Percentiles rank a stretch among this genome's conserved stretches.
phyloP scores from a whole-genome alignment of 2,329 filamentous ascomycete genomes.

The Aspergillus aculeatinus region DNA sequence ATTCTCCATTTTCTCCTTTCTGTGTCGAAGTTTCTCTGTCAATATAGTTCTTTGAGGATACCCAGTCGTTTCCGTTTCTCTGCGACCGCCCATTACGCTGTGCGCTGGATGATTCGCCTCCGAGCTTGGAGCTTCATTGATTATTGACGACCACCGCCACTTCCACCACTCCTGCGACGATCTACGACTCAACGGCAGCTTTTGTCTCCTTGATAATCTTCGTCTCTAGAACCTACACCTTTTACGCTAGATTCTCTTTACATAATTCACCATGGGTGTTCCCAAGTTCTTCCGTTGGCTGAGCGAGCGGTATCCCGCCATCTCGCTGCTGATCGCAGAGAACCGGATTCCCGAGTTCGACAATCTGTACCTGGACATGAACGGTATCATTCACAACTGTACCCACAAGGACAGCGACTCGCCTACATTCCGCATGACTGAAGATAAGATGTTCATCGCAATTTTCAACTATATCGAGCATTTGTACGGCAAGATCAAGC shows the following conservation, averaged over 20 bases:
- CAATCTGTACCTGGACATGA: slow-evolving; percentile 87
- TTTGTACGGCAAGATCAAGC: slow-evolving; percentile 97
- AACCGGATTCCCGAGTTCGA: slow-evolving; percentile 99
- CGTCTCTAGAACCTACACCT: background rate
- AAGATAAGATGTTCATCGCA: slow-evolving; percentile 99
- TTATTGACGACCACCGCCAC: slow-evolving; percentile 26
- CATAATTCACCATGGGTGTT: slow-evolving; percentile 60
- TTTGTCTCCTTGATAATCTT: slow-evolving; percentile 6
- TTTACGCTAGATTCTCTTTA: slow-evolving; percentile 4
- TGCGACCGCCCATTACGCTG: slow-evolving; percentile 12
- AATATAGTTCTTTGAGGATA: slow-evolving; percentile 20
- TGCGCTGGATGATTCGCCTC: slow-evolving; percentile 19
- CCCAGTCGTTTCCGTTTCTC: slow-evolving; percentile 19
- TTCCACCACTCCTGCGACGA: slow-evolving; percentile 14
- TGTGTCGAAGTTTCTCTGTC: slow-evolving; percentile 19
- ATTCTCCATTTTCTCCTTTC: slow-evolving; percentile 12
- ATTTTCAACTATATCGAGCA: slow-evolving; percentile 99
- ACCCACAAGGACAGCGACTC: slow-evolving; percentile 96
- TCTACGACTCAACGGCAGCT: slow-evolving; percentile 14
- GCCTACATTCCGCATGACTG: slow-evolving; percentile 85
- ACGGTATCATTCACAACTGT: slow-evolving; percentile 99
- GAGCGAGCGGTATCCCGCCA: slow-evolving; percentile 96
- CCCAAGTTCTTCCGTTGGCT: slow-evolving; percentile 97
- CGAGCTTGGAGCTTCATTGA: slow-evolving; percentile 22
- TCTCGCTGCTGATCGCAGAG: slow-evolving; percentile 97